A percentile compares a stretch with the other conserved stretches of the same genome.
These are phyloP conservation scores for Allium sativum DNA, from an alignment of 106 monocot genomes.

Conservation along the genomic window DNA sequence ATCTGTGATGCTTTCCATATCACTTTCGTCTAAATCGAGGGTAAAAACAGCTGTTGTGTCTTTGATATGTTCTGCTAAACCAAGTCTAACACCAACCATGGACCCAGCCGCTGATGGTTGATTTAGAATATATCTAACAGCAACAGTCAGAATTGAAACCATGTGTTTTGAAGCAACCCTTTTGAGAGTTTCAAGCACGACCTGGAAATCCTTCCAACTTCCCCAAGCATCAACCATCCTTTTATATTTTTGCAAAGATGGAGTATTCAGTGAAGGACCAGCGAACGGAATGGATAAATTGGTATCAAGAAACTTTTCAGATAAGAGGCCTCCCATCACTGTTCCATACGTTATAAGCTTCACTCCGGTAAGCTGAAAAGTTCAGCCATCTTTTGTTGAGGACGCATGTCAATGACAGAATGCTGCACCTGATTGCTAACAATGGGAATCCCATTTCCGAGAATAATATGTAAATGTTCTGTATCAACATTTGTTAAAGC, in stretches of 20 bases:
- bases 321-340: too few relatives aligned
- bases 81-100: conserved; percentile 91
- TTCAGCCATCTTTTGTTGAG: conserved; percentile 82
- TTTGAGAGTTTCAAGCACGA: conserved; percentile 55
- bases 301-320: too few relatives aligned
- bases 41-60: conserved; percentile 60
- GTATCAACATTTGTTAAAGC: too few relatives aligned
- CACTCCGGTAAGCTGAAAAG: conserved; percentile 65
- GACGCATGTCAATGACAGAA: too few relatives aligned
- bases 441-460: conserved; percentile 51
- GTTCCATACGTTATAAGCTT: conserved; percentile 73
- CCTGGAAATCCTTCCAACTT: conserved; percentile 72
- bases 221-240: conserved; percentile 93
- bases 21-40: too few relatives aligned
- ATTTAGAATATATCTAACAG: too few relatives aligned
- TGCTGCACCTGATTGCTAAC: conserved; percentile 91
- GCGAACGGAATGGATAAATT: too few relatives aligned
- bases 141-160: too few relatives aligned
- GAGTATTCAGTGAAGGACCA: conserved; percentile 76
- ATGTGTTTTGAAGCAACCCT: conserved; percentile 54
- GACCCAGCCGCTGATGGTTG: conserved; percentile 75
- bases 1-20: too few relatives aligned
- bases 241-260: conserved; percentile 87
- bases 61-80: conserved; percentile 73
- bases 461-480: conserved; percentile 38